Evolutionary conservation across 208 protist genomes (phyloP), one percentile per base, ranked within the genome.

Genomic region (Porcisia hertigi): DNA sequence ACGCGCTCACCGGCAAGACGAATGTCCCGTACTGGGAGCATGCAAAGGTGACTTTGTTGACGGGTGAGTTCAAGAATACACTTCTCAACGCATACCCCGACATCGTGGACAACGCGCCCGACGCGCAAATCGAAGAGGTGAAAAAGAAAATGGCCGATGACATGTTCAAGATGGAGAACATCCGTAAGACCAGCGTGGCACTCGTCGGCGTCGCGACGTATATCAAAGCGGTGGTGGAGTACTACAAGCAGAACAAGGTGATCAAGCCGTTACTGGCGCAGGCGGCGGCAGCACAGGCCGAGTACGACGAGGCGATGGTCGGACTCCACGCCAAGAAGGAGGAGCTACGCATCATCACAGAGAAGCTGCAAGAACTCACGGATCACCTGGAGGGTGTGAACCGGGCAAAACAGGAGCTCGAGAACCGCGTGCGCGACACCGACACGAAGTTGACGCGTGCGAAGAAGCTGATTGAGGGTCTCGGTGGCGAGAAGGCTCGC

Each of bases 181-280:
- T 98, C 52, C 83, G 86, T 71, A 97, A 97, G 77, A 95, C 92
- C 34, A 97, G 92, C 64, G 86, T 92, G 43, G 93, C 95, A 4
- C 79, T 98, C 36, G 92, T 98, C 57, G 97, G 98, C 72, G 97
- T 99, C 55, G 99, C 97, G 53, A 94, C 96, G 34, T 99, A 98
- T 96, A 98, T 99, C 55, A 92, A 93, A 58, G 98, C 99, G 1
- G 98, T 99, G 76, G 94, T 99, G 82, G 97, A 98, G 83, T 99
- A 99, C 89, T 98, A 99, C 87, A 95, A 96, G 83, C 98, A 99
- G 65, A 96, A 98, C 76, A 99, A 98, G 84, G 91, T 95, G 25
- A 98, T 99, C 71, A 94, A 96, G 79, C 98, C 98, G 12, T 92
- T 97, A 39, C 96, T 97, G 23, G 97, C 83, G 64, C 94, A 96